These are phyloP conservation scores for Nidula microcarpa DNA, from an alignment of 768 basidiomycete genomes.

Conservation along the genomic window DNA sequence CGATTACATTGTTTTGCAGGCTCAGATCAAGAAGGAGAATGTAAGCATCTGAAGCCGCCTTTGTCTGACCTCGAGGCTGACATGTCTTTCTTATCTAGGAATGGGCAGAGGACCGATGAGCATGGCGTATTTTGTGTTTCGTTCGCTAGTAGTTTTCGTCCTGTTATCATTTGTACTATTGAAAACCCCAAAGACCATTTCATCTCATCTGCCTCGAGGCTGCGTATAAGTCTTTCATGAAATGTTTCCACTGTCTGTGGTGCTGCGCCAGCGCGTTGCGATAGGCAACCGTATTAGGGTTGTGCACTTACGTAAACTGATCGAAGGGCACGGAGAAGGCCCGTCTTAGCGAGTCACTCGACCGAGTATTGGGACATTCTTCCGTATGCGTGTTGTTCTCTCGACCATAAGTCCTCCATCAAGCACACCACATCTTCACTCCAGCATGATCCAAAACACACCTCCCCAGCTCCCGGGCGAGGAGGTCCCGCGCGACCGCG, in stretches of 20 bases:
- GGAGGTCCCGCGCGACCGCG: conserved; percentile 53
- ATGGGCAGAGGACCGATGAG: conserved; percentile 91
- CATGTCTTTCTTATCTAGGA: conserved; percentile 43
- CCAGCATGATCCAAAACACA: conserved; percentile 21
- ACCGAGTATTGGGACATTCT: too few species aligned
- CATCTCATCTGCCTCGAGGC: background rate
- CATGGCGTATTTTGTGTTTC: conserved; percentile 8
- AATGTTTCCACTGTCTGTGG: too few species aligned
- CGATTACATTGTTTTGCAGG: conserved; percentile 38
- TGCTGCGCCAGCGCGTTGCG: too few species aligned
- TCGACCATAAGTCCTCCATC: background rate
- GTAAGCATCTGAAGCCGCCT: conserved; percentile 41
- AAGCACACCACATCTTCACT: background rate
- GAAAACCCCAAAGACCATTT: background rate
- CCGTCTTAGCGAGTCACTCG: too few species aligned
- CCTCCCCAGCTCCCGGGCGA: conserved; percentile 73
- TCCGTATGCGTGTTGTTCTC: background rate
- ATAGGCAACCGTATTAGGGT: too few species aligned
- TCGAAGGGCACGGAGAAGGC: too few species aligned
- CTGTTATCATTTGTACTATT: conserved; percentile 14
- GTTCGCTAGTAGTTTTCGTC: conserved; percentile 12
- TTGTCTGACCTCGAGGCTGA: background rate
- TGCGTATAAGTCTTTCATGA: too few species aligned
- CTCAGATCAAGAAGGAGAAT: conserved; percentile 99
- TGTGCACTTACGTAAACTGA: too few species aligned